These are phyloP conservation scores for Euphrasia arctica DNA, from an alignment of 305 asterid species.

Conservation along the genomic window DNA sequence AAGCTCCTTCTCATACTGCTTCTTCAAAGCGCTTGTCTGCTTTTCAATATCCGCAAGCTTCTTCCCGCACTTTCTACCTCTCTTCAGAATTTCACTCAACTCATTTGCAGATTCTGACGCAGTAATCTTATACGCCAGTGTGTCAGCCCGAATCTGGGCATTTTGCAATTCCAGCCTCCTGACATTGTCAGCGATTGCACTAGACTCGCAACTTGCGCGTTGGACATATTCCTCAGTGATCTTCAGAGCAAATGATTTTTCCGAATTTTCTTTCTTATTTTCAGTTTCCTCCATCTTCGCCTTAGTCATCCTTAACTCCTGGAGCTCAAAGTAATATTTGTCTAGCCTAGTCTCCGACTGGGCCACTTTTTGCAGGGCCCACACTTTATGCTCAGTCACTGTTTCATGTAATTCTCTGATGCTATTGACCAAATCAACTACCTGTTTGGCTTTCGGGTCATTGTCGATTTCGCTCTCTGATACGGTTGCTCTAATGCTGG, in stretches of 20 bases:
- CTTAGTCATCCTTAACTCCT: too few species aligned
- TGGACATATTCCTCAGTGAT: constrained; percentile 41
- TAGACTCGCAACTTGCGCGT: too few species aligned
- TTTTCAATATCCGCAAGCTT: too few species aligned
- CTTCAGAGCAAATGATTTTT: constrained; percentile 20
- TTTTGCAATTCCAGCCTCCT: neutral
- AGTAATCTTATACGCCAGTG: constrained; percentile 37
- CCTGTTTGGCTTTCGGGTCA: constrained; percentile 37
- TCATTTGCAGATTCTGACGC: constrained; percentile 3
- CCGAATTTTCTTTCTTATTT: too few species aligned
- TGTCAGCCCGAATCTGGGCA: constrained; percentile 32
- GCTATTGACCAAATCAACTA: constrained; percentile 37
- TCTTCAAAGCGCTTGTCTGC: constrained; percentile 21
- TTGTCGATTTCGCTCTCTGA: neutral
- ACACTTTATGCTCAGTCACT: too few species aligned
- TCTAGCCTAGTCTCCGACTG: constrained; percentile 32
- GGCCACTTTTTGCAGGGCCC: too few species aligned
- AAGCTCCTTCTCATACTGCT: constrained; percentile 37
- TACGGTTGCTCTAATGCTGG: neutral
- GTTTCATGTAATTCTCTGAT: too few species aligned
- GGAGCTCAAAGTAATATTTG: constrained; percentile 31
- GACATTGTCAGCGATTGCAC: too few species aligned
- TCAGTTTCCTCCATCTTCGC: too few species aligned
- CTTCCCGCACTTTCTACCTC: too few species aligned
- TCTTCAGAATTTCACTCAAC: too few species aligned